Evolutionary conservation across 768 basidiomycete genomes (phyloP), one percentile per base, ranked within the genome.

Genomic region (Cystofilobasidium capitatum): DNA sequence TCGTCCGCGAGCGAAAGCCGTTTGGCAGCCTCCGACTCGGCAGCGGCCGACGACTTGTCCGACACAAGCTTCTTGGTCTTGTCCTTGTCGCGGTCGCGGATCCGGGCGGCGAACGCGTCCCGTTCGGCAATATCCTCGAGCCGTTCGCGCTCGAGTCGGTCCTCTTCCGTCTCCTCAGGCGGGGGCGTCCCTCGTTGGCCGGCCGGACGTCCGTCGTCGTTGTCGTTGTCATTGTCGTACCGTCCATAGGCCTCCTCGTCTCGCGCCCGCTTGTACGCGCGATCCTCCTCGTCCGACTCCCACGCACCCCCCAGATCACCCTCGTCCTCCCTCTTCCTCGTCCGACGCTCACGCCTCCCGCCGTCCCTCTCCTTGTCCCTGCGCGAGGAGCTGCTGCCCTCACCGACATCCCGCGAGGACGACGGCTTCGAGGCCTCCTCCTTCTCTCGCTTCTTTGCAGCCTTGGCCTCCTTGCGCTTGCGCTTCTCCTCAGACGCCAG

Each of bases 31-130:
- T 96, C 94, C 13, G 88, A 85, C 24, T 88, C 88, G 13, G 84
- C 87, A 13, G 79, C 78, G 75, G 86, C 88, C 29, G 89, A 88
- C 35, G 91, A 92, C 24, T 88, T 85, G 76, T 98, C 94, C 75
- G 92, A 88, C 36, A 96, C 87, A 22, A 99, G 76, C 73, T 89
- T 90, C 79, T 93, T 96, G 51, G 88, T 89, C 76, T 82, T 84
- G 75, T 91, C 88, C 72, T 82, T 81, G 77, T 99, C 94, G 55
- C 87, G 85, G 64, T 85, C 82, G 74, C 82, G 83, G 70, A 99
- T 83, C 5, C 96, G 86, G 70, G 90, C 87, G 6, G 94, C 88
- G 72, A 99, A 96, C 20, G 86, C 94, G 76, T 99, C 96, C 69
- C 96, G 82, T 70, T 96, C 94, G 70, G 83, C 81, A 24, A 89